A percentile compares a stretch with the other conserved stretches of the same genome.
Conservation (phyloP, 331 rosid genomes). For the Cucumis variabilis region DNA sequence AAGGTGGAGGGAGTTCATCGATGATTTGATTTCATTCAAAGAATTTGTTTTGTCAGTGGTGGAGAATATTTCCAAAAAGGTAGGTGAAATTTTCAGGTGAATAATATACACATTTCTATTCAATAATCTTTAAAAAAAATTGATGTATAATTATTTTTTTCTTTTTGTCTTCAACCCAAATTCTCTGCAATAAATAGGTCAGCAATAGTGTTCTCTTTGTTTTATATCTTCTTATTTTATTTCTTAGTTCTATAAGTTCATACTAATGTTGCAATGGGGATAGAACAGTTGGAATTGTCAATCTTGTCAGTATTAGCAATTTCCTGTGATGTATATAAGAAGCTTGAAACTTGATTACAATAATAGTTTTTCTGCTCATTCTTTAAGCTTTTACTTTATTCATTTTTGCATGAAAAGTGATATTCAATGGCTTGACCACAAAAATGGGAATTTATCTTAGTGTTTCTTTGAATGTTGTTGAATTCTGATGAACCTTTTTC, state of each 20-base stretch:
- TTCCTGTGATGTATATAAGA: neutral
- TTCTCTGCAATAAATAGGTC: constrained; percentile 22
- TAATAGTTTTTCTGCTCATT: neutral
- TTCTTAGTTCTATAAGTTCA: neutral
- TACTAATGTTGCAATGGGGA: neutral
- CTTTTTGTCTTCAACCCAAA: constrained; percentile 19
- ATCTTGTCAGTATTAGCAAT: constrained; percentile 29
- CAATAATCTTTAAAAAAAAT: constrained; percentile 27
- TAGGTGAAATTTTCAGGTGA: constrained; percentile 32
- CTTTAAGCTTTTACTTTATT: neutral
- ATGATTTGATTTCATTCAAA: constrained; percentile 20
- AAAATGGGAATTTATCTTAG: neutral
- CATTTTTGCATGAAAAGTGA: constrained; percentile 28
- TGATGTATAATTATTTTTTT: constrained; percentile 28
- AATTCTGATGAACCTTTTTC: constrained; percentile 4
- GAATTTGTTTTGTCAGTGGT: neutral
- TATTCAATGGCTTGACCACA: constrained; percentile 1
- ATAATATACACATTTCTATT: constrained; percentile 31
- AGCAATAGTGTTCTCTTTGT: constrained; percentile 28
- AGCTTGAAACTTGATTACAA: neutral
- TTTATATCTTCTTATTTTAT: neutral
- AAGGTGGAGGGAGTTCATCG: too few species aligned
- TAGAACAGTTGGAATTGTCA: constrained; percentile 23
- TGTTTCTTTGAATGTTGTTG: neutral
- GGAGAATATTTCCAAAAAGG: constrained; percentile 2